phyloP scores from a whole-genome alignment of 768 basidiomycete genomes.

The Gloeopeniophorella convolvens region DNA sequence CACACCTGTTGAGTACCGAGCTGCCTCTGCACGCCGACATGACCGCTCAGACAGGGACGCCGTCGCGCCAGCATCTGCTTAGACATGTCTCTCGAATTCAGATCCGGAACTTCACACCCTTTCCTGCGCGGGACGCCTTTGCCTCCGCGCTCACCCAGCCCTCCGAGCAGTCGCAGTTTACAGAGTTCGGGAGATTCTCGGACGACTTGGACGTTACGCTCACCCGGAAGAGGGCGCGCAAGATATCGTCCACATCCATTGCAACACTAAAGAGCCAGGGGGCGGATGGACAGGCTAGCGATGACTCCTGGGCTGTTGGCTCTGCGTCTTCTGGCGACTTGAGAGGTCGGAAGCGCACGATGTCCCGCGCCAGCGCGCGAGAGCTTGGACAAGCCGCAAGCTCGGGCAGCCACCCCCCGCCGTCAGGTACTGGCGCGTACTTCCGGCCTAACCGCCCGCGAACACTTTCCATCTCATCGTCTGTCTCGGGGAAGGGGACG shows the following conservation, averaged over 20 bases:
- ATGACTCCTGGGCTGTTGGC: conserved; percentile 28
- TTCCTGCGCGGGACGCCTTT: conserved; percentile 71
- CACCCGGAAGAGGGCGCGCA: conserved; percentile 51
- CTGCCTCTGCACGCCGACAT: not conserved
- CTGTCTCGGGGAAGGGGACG: conserved; percentile 7
- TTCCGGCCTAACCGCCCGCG: conserved; percentile 7
- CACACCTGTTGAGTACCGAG: conserved; percentile 13
- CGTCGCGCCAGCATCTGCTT: conserved; percentile 49
- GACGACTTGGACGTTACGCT: conserved; percentile 67
- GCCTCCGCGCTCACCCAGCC: conserved; percentile 70
- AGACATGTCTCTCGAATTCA: conserved; percentile 70
- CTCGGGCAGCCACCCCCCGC: conserved; percentile 10
- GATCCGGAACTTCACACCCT: conserved; percentile 78
- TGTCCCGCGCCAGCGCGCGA: conserved; percentile 21
- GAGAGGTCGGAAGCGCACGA: conserved; percentile 37
- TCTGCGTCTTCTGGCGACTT: conserved; percentile 24
- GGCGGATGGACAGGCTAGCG: conserved; percentile 37
- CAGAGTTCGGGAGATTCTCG: conserved; percentile 47
- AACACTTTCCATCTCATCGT: conserved; percentile 10
- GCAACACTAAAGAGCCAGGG: conserved; percentile 40
- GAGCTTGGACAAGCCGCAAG: conserved; percentile 24
- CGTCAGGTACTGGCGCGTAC: conserved; percentile 6
- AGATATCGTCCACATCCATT: conserved; percentile 53
- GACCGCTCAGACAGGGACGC: not conserved
- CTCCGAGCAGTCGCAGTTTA: conserved; percentile 54